phyloP scores from a whole-genome alignment of 768 basidiomycete species.

The Boletus reticulatus region DNA sequence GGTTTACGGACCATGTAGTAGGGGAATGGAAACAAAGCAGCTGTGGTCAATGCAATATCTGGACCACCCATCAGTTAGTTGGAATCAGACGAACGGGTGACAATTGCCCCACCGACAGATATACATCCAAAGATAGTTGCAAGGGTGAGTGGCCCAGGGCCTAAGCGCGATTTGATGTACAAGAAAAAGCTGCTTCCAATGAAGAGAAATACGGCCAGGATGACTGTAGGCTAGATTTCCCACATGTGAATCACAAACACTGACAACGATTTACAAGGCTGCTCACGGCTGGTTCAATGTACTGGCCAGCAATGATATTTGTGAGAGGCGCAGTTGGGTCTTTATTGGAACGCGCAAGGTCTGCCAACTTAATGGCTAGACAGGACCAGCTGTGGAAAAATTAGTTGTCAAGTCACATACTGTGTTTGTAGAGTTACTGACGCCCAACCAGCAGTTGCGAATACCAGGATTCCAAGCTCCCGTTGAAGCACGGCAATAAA shows the following conservation, averaged over 20 bases:
- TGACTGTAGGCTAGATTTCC: slow-evolving; percentile 39
- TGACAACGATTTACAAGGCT: neutral
- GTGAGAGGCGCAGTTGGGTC: slow-evolving; percentile 37
- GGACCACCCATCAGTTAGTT: neutral
- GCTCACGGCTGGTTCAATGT: slow-evolving; percentile 49
- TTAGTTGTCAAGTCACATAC: neutral
- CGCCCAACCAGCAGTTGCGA: slow-evolving; percentile 57
- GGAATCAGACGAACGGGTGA: neutral
- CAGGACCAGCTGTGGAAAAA: slow-evolving; percentile 55
- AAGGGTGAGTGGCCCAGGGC: slow-evolving; percentile 62
- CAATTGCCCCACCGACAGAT: slow-evolving; percentile 43
- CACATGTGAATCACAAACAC: neutral
- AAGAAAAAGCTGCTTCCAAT: slow-evolving; percentile 54
- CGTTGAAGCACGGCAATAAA: slow-evolving; percentile 69
- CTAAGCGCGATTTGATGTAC: slow-evolving; percentile 56
- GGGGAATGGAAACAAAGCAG: slow-evolving; percentile 61
- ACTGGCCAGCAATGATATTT: slow-evolving; percentile 49
- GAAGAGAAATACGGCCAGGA: slow-evolving; percentile 57
- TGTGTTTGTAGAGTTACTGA: slow-evolving; percentile 33
- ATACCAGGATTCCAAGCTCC: slow-evolving; percentile 52
- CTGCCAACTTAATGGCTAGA: slow-evolving; percentile 61
- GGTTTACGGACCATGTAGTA: slow-evolving; percentile 46
- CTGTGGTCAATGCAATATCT: slow-evolving; percentile 63
- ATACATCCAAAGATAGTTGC: slow-evolving; percentile 59
- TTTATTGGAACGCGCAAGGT: slow-evolving; percentile 48